These are phyloP conservation scores for Claviceps fusiformis DNA, from an alignment of 2,329 filamentous ascomycete genomes.

Conservation along the genomic window DNA sequence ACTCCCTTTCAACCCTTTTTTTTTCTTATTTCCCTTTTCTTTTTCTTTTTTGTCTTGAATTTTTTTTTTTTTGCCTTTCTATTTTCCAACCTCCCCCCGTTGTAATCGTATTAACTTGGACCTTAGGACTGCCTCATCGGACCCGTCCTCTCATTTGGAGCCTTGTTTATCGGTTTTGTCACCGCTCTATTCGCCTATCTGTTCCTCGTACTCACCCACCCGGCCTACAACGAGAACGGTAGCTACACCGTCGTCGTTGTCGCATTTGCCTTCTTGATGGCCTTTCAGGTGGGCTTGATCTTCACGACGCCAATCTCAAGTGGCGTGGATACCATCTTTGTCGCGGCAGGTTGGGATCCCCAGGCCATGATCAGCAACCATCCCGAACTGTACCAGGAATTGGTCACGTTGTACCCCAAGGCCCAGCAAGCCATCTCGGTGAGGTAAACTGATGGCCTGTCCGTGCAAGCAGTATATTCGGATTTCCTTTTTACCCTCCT, in stretches of 20 bases:
- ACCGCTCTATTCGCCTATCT: conserved; percentile 73
- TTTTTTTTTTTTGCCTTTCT: too few species aligned
- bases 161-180: conserved; percentile 70
- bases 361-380: conserved; percentile 70
- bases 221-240: conserved; percentile 56
- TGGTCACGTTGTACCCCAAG: conserved; percentile 72
- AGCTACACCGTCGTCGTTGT: conserved; percentile 65
- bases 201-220: conserved; percentile 74
- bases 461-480: background rate
- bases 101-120: conserved; percentile 7
- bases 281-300: conserved; percentile 76
- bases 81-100: too few species aligned
- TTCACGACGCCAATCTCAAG: conserved; percentile 80
- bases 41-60: too few species aligned
- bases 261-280: conserved; percentile 79
- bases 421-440: conserved; percentile 60
- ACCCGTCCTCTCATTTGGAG: conserved; percentile 61
- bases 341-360: conserved; percentile 57
- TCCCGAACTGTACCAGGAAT: conserved; percentile 63
- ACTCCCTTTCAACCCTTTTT: background rate
- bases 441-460: conserved; percentile 2
- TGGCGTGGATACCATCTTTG: conserved; percentile 87
- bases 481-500: background rate
- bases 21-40: too few species aligned
- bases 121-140: conserved; percentile 60